Evolutionary conservation across 345 rosid genomes (phyloP), one percentile per base, ranked within the genome.

Genomic region (Corchorus capsularis): DNA sequence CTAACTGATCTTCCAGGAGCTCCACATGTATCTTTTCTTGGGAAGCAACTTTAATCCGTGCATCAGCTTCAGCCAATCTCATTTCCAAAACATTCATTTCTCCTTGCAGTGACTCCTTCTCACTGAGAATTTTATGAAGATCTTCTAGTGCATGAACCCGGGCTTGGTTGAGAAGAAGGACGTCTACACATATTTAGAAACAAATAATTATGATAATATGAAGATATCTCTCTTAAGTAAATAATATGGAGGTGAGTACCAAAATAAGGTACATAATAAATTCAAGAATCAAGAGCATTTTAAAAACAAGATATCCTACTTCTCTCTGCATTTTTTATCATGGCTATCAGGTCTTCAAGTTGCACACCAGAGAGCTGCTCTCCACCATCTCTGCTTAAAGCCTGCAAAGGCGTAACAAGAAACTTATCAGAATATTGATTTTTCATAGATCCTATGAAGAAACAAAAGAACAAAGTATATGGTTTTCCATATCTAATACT

Each of bases 41-140:
- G 53, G 93, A 83, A 82, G 98, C 88, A 73, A 86, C 83, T 84
- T 82, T 86, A 72, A 95, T 88, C 75, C 87, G 85, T n/a, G 93
- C 98, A 86, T 95, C 97, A 81, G 91, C 90, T 83, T 95, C 99
- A 22, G 92, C 87, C 85, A 93, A 66, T 83, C 82, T 92, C 92
- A 84, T 86, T 83, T 92, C 92, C 78, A 95, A 74, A 39, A 49
- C 83, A 76, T 71, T 88, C 59, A 92, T 89, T 83, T 93, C 97
- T 78, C 92, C 89, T 69, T 90, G 97, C 83, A 93, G 76, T 5
- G 87, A 79, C 80, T 92, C 92, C 78, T 93, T 93, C 83, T 95
- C 99, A 55, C 78, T 68, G 9, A 93, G 84, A 84, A 89, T 88
- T 75, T 79, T 83, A 67, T 81, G 84, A 60, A 92, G 94, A 59